phyloP scores from a whole-genome alignment of 2,329 filamentous ascomycete genomes.

The Arthrobotrys iridis region DNA sequence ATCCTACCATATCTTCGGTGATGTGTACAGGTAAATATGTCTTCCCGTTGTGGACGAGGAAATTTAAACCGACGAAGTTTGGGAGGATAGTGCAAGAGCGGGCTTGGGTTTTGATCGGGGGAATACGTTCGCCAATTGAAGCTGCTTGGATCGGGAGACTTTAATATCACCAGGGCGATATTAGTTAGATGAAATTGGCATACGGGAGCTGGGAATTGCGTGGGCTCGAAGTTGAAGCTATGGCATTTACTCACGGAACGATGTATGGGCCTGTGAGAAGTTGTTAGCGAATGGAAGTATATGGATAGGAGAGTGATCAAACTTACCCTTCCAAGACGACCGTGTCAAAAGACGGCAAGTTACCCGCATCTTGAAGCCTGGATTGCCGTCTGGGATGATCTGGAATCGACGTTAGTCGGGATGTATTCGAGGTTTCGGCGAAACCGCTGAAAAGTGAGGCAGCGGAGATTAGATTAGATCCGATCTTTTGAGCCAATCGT shows the following conservation, averaged over 20 bases:
- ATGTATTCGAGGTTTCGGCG: background rate
- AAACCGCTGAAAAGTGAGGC: constrained; percentile 11
- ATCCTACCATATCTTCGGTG: constrained; percentile 95
- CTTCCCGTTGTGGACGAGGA: constrained; percentile 93
- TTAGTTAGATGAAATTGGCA: constrained; percentile 30
- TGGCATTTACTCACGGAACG: constrained; percentile 76
- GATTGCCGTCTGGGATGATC: constrained; percentile 25
- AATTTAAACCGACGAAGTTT: constrained; percentile 88
- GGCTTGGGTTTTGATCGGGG: constrained; percentile 84
- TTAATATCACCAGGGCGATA: constrained; percentile 58
- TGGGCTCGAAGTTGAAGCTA: constrained; percentile 1
- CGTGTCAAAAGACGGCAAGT: constrained; percentile 75
- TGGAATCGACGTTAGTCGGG: background rate
- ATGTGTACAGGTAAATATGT: constrained; percentile 82
- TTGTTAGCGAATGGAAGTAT: constrained; percentile 31
- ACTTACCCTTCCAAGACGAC: constrained; percentile 85
- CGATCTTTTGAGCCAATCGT: background rate
- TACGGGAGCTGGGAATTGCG: constrained; percentile 41
- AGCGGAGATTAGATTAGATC: constrained; percentile 32
- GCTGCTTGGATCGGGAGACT: constrained; percentile 62
- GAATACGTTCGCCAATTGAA: constrained; percentile 71
- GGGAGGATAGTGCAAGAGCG: constrained; percentile 89
- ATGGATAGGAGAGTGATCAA: constrained; percentile 43
- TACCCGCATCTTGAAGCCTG: constrained; percentile 69
- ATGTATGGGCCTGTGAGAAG: constrained; percentile 73